Base-by-base conservation (phyloP, 345 rosid species). In the Hibiscus trionum region DNA sequence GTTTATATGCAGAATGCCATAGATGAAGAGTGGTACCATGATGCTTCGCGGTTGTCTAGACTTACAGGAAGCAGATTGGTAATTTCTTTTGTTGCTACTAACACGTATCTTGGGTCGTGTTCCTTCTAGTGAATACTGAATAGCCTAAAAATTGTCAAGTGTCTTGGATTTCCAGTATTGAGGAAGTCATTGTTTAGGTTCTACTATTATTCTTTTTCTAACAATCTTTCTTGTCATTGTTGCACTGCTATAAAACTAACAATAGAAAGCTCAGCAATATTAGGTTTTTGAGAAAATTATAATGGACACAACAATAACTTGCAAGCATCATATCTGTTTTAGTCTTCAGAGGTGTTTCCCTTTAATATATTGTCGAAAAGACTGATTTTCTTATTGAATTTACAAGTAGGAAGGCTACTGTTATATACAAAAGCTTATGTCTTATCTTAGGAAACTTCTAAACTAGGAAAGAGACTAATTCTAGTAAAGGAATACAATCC, bases 21-120 rank as follows among this genome's bases (percentile, higher is more conserved):
- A 71, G 82, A 76, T 33, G 91, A 94, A 75, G 97, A 95, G 79
- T 88, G 93, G 31, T 95, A 91, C 78, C 89, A 80, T 74, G 97
- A 91, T 82, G 98, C 98, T 79, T 91, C 96, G 15, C 82, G 80
- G 74, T 73, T 94, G 77, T 85, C 91, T 73, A 91, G 79, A 79
- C 65, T 70, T 61, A 88, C 96, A 16, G 96, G 96, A 80, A 85
- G 92, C 69, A 97, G 97, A 80, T 79, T 94, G 97, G 98, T 94
- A 89, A 29, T 52, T 74, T 65, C 60, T 42, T 19, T 31, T 17
- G 55, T 59, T 72, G 44, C 56, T 15, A 24, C 73, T 29, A 15
- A 14, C 5, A 47, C 4, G 12, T 49, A 49, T 14, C 53, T 50
- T 65, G 33, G 21, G 24, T 10, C 9, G 9, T 21, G 44, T 19